Base-by-base conservation (phyloP, 2,329 filamentous ascomycete genomes). In the Stagonosporopsis rhizophila region DNA sequence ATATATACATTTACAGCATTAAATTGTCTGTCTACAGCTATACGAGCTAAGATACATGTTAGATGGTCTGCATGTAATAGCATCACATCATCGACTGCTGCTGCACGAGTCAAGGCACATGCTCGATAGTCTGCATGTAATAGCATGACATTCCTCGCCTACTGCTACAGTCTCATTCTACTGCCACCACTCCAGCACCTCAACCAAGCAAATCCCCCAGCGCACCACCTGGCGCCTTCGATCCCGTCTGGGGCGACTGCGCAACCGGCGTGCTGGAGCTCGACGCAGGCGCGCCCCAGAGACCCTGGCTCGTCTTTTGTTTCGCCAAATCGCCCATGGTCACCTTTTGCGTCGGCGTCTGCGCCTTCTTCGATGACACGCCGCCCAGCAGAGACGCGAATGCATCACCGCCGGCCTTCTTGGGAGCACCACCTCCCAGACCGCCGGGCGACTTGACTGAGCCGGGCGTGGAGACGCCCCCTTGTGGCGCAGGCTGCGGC, bases 321-420 rank as follows among this genome's bases (percentile, higher is more conserved):
- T 97, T 97, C n/a, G 93, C 94, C 77, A 99, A 86, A 75, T 96
- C 93, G 27, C 92, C 93, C 79, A 99, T 85, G 52, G 93, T 93
- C 47, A 92, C 88, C 56, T 87, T 83, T 50, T 83, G 80, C 9
- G 80, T 81, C 12, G 83, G 81, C 2, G 87, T 84, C 58, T 78
- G 82, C 1, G 83, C 78, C 79, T 95, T 96, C 81, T 92, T 92
- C 62, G 92, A 84, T 42, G 88, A 87, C 11, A 84, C 84, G 61
- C 87, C 91, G 25, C 88, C 88, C 86, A 96, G 96, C 30, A 99
- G 82, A 19, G 88, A 90, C 14, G 92, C 93, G 69, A 99, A 99
- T 0, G 90, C 94, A 75, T 99, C 95, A 17, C 89, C 89, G 2
- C 89, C 87, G 2, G 84, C 80, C 38, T 73, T 73, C 56, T 82